Evolutionary conservation across 169 alveolate genomes (phyloP).

Genomic region (Toxoplasma gondii): DNA sequence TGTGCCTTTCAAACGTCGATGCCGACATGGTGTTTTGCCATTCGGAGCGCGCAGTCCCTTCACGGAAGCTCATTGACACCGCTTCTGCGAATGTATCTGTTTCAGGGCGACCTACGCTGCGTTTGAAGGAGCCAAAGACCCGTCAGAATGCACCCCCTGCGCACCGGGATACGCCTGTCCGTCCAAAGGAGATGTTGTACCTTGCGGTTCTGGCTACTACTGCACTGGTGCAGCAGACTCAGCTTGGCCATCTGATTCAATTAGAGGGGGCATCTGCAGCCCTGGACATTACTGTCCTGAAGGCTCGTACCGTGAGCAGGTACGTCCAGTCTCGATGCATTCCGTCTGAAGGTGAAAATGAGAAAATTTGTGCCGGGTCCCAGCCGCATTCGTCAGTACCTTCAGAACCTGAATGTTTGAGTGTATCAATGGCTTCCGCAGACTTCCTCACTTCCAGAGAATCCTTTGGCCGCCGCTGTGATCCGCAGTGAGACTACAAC

Average conservation of each 20-base stretch:
- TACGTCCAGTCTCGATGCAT: not conserved
- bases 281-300: conserved; percentile 8
- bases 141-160: conserved; percentile 61
- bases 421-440: no score
- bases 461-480: no score
- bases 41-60: no score
- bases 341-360: not conserved
- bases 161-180: conserved; percentile 57
- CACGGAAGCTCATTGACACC: no score
- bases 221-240: not conserved
- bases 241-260: not conserved
- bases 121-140: not conserved
- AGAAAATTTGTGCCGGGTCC: no score
- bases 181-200: not conserved
- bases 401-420: no score
- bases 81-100: not conserved
- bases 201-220: not conserved
- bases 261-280: not conserved
- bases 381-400: no score
- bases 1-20: no score
- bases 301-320: not conserved
- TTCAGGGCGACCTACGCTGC: not conserved
- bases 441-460: no score
- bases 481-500: no score
- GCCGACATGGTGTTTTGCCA: no score